Base-by-base conservation (phyloP, 768 basidiomycete genomes). In the Kwoniella sp. region DNA sequence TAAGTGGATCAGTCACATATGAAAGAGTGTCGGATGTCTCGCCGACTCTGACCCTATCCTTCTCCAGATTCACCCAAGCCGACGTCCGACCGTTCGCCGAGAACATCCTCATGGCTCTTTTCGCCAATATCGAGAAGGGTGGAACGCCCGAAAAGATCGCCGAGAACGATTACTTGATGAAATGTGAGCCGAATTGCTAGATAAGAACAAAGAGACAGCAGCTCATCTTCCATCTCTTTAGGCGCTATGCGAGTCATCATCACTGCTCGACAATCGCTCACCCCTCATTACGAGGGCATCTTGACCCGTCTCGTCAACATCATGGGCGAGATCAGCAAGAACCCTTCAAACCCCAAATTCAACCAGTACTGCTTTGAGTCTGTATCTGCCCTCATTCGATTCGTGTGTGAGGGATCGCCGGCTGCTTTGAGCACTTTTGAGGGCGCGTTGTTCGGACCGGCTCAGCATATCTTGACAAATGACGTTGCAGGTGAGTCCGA, bases 281-380 rank as follows among this genome's bases (percentile, higher is more conserved):
- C 84, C 0, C 87, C 90, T 0, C 83, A 81, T 8, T 90, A 88
- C 72, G 85, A 88, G 63, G 83, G 81, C 37, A 84, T 88, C 2
- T 84, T 98, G 7, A 81, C 78, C 46, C 87, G 89, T 13, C 85
- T 99, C 8, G 90, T 96, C 59, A 80, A 81, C 26, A 94, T 98
- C 72, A 84, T 97, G 29, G 88, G 90, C 13, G 85, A 88, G 58
- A 92, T 95, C 71, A 91, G 90, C 64, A 91, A 90, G 82, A 99
- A 99, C 77, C 95, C 96, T 17, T 92, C 90, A 78, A 99, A 99
- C 80, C 96, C 96, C 1, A 88, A 89, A 69, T 98, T 99, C 80
- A 94, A 96, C 79, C 96, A 98, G 79, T 96, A 91, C 76, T 90
- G 92, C 68, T 98, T 99, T 74, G 95, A 99, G 82, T 90, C 90